Evolutionary conservation across 2,329 filamentous ascomycete genomes (phyloP).

Genomic region (Fusarium sp.): DNA sequence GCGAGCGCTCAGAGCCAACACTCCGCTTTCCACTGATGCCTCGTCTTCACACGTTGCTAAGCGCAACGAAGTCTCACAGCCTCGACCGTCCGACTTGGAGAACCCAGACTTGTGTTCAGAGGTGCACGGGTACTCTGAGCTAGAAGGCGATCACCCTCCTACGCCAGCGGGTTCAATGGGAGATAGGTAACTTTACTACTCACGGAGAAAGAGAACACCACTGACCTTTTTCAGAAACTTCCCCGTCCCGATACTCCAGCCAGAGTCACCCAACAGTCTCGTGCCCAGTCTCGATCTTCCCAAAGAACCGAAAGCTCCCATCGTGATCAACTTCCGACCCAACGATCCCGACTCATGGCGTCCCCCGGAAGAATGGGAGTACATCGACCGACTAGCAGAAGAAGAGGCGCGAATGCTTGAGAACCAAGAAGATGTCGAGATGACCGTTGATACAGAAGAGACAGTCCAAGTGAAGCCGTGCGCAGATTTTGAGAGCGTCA

Average conservation of each 20-base stretch:
- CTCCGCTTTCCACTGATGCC: not conserved
- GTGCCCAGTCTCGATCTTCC: constrained; percentile 11
- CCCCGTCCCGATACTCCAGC: constrained; percentile 20
- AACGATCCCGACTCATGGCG: constrained; percentile 58
- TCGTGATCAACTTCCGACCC: constrained; percentile 43
- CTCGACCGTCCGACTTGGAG: constrained; percentile 4
- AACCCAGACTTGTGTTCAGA: constrained; percentile 25
- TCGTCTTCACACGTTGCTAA: constrained; percentile 28
- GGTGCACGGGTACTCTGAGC: constrained; percentile 34
- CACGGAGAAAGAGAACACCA: not conserved
- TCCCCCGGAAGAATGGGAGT: constrained; percentile 57
- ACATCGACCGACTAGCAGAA: constrained; percentile 21
- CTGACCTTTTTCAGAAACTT: constrained; percentile 24
- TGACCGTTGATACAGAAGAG: not conserved
- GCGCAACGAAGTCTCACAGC: constrained; percentile 18
- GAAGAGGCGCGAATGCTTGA: not conserved
- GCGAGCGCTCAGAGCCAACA: not conserved
- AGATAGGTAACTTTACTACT: constrained; percentile 6
- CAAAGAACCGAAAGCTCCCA: constrained; percentile 7
- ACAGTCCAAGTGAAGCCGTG: not conserved
- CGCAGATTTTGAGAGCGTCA: constrained; percentile 14
- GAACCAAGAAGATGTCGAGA: not conserved
- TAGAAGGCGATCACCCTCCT: constrained; percentile 16
- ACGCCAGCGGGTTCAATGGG: constrained; percentile 23
- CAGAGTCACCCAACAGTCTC: constrained; percentile 27